Evolutionary conservation across 176 grass and related monocot species (phyloP).

Genomic region (Chrysopogon serrulatus): DNA sequence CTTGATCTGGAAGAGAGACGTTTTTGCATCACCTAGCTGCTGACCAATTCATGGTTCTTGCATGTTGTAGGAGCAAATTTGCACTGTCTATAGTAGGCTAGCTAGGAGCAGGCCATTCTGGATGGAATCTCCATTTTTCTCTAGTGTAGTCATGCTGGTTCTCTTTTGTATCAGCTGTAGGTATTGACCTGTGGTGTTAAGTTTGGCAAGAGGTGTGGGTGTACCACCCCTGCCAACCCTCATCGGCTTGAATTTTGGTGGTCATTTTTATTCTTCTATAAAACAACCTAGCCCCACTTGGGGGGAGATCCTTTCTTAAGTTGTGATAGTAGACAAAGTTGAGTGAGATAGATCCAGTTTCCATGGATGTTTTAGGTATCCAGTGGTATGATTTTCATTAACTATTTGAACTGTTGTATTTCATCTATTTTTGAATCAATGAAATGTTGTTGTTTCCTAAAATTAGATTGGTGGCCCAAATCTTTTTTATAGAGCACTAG

Average conservation of each 20-base stretch:
- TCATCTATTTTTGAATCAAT: background rate
- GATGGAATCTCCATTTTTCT: background rate
- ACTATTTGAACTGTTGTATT: background rate
- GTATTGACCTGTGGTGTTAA: background rate
- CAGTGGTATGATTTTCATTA: background rate
- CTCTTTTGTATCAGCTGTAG: background rate
- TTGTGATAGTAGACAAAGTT: background rate
- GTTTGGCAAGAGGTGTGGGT: too few species aligned
- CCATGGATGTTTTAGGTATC: background rate
- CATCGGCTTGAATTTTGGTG: background rate
- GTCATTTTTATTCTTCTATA: background rate
- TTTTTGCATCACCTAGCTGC: too few species aligned
- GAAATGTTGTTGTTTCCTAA: background rate
- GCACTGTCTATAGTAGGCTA: background rate
- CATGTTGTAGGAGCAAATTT: too few species aligned
- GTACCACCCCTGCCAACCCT: background rate
- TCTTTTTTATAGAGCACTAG: too few species aligned
- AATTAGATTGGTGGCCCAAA: too few species aligned
- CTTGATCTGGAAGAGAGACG: too few species aligned
- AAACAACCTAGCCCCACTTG: background rate
- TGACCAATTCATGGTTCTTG: too few species aligned
- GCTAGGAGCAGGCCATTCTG: slow-evolving; percentile 11
- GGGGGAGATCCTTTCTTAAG: too few species aligned
- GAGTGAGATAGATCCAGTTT: slow-evolving; percentile 1
- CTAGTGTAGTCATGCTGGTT: background rate